Base-by-base conservation (phyloP, 1,139 yeast species). In the Citeromyces siamensis region DNA sequence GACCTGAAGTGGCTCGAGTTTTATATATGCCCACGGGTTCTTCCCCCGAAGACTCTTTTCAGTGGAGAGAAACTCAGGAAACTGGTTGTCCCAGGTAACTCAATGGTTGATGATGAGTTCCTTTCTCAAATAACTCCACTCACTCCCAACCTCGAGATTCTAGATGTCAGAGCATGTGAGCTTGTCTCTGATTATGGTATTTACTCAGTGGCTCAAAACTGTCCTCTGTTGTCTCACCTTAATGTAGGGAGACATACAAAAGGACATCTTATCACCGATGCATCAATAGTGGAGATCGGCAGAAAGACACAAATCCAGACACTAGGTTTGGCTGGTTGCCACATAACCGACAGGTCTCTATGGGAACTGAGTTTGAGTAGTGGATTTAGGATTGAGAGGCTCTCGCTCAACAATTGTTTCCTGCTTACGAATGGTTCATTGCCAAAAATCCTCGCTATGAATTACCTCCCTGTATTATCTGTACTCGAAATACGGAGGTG, bases 151-250 rank as follows among this genome's bases (percentile, higher is more conserved):
- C 61, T 88, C 38, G 71, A 69, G 43, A 64, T 66, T 17, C 59
- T 88, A 36, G 97, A 88, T 49, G 58, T 88, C 20, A 65, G 97
- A 34, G 96, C 95, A 0, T 86, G 96, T 57, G 90, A 83, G 44
- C 60, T 64, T 41, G 71, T 88, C 12, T 66, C 84, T 3, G 96
- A 88, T 58, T 60, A 72, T 23, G 90, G 95, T 1, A 58, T 88
- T 19, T 73, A 75, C 41, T 67, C 71, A 17, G 56, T 88, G 26
- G 83, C 86, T 0, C 55, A 65, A 33, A 54, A 64, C 41, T 85
- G 95, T 53, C 62, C 55, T 1, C 56, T 65, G 14, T 62, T 88
- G 32, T 60, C 58, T 35, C 58, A 64, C 32, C 59, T 88, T 35
- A 88, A 88, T 49, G 67, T 86, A 37, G 96, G 96, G 12, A 70